Percentiles rank a stretch among this genome's conserved stretches.
phyloP scores from a whole-genome alignment of 2,329 filamentous ascomycete genomes.

The Microdochium trichocladiopsis region DNA sequence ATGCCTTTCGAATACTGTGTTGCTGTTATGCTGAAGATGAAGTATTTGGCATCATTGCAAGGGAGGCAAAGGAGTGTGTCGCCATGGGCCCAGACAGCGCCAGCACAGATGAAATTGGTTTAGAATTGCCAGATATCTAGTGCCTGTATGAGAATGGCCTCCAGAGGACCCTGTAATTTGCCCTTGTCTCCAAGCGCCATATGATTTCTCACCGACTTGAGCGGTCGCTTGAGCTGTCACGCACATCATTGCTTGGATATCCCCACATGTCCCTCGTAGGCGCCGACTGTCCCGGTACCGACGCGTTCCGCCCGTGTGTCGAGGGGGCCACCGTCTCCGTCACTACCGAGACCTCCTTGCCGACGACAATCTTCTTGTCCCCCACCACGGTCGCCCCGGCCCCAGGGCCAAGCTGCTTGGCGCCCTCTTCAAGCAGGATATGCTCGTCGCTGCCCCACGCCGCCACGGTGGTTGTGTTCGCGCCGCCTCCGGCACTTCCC shows the following conservation, averaged over 20 bases:
- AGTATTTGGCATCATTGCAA: no score
- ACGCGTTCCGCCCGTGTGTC: no score
- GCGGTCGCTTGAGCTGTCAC: background rate
- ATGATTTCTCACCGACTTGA: background rate
- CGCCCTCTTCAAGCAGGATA: slow-evolving; percentile 2
- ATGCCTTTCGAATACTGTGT: no score
- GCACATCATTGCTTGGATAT: background rate
- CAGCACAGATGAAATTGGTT: no score
- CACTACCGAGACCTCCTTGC: background rate
- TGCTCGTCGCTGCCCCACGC: slow-evolving; percentile 11
- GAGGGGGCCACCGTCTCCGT: background rate
- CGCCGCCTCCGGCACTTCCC: background rate
- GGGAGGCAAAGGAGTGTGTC: no score
- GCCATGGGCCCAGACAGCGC: no score
- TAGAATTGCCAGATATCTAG: no score
- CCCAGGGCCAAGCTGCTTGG: background rate
- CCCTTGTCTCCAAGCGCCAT: no score
- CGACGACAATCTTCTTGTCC: slow-evolving; percentile 4
- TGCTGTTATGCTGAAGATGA: no score
- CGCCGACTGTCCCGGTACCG: no score
- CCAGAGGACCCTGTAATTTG: no score
- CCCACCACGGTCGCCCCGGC: background rate
- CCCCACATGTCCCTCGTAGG: background rate
- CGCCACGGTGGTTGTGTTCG: background rate
- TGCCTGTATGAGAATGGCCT: no score